Percentiles rank a stretch among this genome's conserved stretches.
phyloP scores from a whole-genome alignment of 2,329 filamentous ascomycete species.

The Zymoseptoria ardabiliae region DNA sequence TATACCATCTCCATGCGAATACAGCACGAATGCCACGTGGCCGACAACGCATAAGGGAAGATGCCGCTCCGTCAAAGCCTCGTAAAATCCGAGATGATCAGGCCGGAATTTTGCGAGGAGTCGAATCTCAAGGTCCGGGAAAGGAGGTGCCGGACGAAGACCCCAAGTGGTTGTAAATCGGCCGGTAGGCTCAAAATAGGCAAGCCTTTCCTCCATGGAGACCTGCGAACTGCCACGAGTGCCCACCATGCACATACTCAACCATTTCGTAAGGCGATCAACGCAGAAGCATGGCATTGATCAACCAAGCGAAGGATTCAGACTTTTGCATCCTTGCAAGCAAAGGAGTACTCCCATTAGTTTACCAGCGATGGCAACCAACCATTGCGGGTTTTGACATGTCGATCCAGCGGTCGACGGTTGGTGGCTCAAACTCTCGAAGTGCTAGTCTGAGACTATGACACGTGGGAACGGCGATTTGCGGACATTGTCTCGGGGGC shows the following conservation, averaged over 20 bases:
- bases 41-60: not conserved
- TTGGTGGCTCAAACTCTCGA: not conserved
- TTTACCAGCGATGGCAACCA: not conserved
- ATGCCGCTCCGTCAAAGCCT: not conserved
- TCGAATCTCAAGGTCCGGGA: not conserved
- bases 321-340: not conserved
- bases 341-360: not conserved
- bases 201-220: not conserved
- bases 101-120: not conserved
- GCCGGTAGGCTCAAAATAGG: not conserved
- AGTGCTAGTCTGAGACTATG: not conserved
- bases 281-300: not conserved
- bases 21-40: not conserved
- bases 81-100: not conserved
- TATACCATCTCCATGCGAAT: too few species aligned
- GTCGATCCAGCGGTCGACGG: not conserved
- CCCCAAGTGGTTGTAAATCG: not conserved
- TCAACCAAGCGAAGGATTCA: not conserved
- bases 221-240: not conserved
- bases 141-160: not conserved
- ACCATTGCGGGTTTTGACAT: not conserved
- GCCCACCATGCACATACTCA: not conserved
- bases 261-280: not conserved
- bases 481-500: too few species aligned
- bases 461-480: not conserved